Percentiles rank a stretch among this genome's conserved stretches.
phyloP scores from a whole-genome alignment of 768 basidiomycete species.

The Coprinopsis sp. region DNA sequence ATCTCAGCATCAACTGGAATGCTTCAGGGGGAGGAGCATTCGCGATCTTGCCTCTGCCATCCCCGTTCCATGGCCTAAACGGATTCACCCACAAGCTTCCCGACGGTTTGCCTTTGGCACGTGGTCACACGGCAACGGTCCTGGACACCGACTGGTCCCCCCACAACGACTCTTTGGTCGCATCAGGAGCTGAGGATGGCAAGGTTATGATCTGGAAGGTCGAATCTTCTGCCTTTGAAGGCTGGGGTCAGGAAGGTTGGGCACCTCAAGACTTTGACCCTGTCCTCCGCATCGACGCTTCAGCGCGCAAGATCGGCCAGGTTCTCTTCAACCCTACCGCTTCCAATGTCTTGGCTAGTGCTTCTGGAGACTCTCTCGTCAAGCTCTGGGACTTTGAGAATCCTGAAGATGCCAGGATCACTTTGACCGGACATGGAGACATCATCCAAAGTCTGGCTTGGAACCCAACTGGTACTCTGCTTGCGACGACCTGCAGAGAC shows the following conservation, averaged over 20 bases:
- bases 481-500: slow-evolving; percentile 90
- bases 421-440: slow-evolving; percentile 76
- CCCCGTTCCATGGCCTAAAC: slow-evolving; percentile 52
- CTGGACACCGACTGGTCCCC: slow-evolving; percentile 98
- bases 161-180: slow-evolving; percentile 86
- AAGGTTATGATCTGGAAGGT: slow-evolving; percentile 92
- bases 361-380: slow-evolving; percentile 77
- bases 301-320: slow-evolving; percentile 88
- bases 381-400: slow-evolving; percentile 89
- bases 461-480: slow-evolving; percentile 71
- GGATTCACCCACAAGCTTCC: slow-evolving; percentile 77
- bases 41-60: slow-evolving; percentile 84
- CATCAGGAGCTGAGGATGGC: slow-evolving; percentile 91
- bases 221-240: slow-evolving; percentile 60
- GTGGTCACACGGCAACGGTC: slow-evolving; percentile 78
- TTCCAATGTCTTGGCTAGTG: slow-evolving; percentile 76
- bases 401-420: slow-evolving; percentile 56
- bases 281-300: slow-evolving; percentile 72
- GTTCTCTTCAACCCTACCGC: slow-evolving; percentile 93
- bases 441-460: slow-evolving; percentile 84
- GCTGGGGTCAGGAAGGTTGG: slow-evolving; percentile 84
- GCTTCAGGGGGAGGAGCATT: slow-evolving; percentile 91
- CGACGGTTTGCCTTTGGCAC: slow-evolving; percentile 87
- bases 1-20: slow-evolving; percentile 93
- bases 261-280: slow-evolving; percentile 81